Conservation (phyloP, 2,329 filamentous ascomycete genomes). For the Aspergillus ruber region DNA sequence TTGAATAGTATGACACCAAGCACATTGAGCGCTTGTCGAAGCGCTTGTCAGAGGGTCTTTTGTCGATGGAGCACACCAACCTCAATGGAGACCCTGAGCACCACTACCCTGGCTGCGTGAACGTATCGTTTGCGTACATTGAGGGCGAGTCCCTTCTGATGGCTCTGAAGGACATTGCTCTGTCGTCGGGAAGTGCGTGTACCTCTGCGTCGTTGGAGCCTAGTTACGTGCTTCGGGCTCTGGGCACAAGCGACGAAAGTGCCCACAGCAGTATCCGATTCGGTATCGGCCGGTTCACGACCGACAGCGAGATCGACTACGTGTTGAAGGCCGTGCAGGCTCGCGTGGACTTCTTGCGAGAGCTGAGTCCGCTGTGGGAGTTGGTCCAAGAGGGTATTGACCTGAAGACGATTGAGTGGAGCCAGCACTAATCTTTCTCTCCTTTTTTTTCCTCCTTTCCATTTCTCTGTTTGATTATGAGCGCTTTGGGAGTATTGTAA, state of each 20-base stretch:
- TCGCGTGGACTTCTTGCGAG: conserved; percentile 84
- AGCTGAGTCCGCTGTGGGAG: conserved; percentile 95
- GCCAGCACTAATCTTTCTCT: conserved; percentile 57
- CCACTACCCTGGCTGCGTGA: conserved; percentile 95
- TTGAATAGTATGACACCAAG: conserved; percentile 77
- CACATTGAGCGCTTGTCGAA: conserved; percentile 78
- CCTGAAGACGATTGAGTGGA: conserved; percentile 95
- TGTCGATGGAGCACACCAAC: conserved; percentile 83
- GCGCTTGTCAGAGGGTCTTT: conserved; percentile 71
- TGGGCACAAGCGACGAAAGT: conserved; percentile 94
- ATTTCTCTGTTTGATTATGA: conserved; percentile 5
- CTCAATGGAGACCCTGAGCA: conserved; percentile 78
- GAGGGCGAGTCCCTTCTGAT: conserved; percentile 97
- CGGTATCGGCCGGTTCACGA: conserved; percentile 94
- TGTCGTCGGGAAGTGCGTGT: conserved; percentile 94
- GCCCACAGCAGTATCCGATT: conserved; percentile 97
- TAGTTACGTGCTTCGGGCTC: conserved; percentile 87
- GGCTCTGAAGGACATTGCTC: conserved; percentile 94
- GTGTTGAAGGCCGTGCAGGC: conserved; percentile 90
- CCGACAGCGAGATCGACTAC: conserved; percentile 92
- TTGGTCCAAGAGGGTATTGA: conserved; percentile 95
- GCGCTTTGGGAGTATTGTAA: conserved; percentile 7
- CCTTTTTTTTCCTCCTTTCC: conserved; percentile 9
- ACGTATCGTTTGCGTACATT: conserved; percentile 96
- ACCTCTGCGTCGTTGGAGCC: conserved; percentile 95